Evolutionary conservation across 2,329 filamentous ascomycete genomes (phyloP).

Genomic region (Cryoendolithus antarcticus): DNA sequence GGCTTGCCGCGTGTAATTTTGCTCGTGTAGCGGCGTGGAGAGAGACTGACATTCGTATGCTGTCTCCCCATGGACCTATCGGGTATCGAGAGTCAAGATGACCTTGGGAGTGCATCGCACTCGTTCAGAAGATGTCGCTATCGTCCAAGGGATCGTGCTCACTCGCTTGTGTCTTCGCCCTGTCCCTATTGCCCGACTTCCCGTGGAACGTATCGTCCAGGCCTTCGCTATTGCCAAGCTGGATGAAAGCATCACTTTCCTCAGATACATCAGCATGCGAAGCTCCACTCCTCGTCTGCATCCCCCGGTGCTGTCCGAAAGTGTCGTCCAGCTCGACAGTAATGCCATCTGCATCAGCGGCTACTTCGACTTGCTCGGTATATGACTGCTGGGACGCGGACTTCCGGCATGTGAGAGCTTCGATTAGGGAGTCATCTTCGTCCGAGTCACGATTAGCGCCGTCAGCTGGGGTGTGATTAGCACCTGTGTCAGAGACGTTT

Average conservation of each 20-base stretch:
- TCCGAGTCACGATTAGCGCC: conserved; percentile 21
- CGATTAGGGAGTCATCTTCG: conserved; percentile 36
- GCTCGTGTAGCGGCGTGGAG: no score
- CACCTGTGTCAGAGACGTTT: conserved; percentile 7
- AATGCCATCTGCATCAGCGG: conserved; percentile 18
- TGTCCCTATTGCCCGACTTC: background rate
- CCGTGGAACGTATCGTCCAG: no score
- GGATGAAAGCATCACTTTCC: no score
- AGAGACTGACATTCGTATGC: no score
- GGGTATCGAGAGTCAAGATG: no score
- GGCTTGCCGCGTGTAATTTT: no score
- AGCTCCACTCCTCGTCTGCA: conserved; percentile 1
- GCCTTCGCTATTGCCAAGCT: no score
- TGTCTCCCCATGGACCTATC: no score
- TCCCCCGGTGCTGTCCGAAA: conserved; percentile 25
- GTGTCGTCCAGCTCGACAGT: conserved; percentile 31
- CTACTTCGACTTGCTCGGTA: conserved; percentile 20
- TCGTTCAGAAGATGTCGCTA: conserved; percentile 21
- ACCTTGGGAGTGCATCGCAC: no score
- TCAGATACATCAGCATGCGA: background rate
- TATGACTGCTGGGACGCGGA: conserved; percentile 24
- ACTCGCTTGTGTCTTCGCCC: background rate
- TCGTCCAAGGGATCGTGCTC: conserved; percentile 21
- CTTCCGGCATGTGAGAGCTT: conserved; percentile 35
- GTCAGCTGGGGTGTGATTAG: conserved; percentile 7